Evolutionary conservation across 2,329 filamentous ascomycete genomes (phyloP).

Genomic region (Colletotrichum abscissum): DNA sequence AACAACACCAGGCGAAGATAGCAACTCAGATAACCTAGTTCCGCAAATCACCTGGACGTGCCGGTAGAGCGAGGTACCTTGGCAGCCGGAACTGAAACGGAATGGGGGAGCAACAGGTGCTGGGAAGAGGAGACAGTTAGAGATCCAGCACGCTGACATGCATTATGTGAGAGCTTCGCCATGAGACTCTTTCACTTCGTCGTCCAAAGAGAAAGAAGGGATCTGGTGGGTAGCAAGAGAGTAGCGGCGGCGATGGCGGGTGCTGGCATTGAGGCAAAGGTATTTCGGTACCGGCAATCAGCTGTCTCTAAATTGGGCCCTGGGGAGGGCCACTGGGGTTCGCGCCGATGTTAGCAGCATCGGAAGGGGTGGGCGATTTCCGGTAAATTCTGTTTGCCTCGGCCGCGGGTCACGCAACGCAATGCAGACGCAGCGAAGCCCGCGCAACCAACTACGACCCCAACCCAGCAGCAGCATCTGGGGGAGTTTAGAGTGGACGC

Average conservation of each 20-base stretch:
- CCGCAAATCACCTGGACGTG: conserved; percentile 14
- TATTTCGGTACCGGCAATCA: conserved; percentile 28
- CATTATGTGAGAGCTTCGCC: conserved; percentile 32
- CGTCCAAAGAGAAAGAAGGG: conserved; percentile 12
- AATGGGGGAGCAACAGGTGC: conserved; percentile 10
- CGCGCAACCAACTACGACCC: conserved; percentile 9
- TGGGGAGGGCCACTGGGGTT: not conserved
- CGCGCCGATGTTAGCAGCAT: conserved; percentile 21
- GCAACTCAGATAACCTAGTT: conserved; percentile 19
- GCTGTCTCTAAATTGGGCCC: conserved; percentile 5
- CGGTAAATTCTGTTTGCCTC: conserved; percentile 31
- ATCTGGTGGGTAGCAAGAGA: not conserved
- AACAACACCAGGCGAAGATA: conserved; percentile 21
- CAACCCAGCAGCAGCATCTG: conserved; percentile 6
- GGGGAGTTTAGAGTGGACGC: conserved; percentile 7
- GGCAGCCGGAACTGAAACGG: conserved; percentile 16
- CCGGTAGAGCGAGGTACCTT: conserved; percentile 1
- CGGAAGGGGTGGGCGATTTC: conserved; percentile 7
- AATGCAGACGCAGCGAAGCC: conserved; percentile 1
- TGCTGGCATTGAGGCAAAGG: conserved; percentile 11
- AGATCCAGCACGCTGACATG: conserved; percentile 30
- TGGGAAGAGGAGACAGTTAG: conserved; percentile 16
- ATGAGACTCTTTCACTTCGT: conserved; percentile 21
- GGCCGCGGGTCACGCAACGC: conserved; percentile 28
- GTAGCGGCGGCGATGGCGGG: conserved; percentile 19